Conservation (phyloP, 768 basidiomycete genomes). For the Tylopilus plumbeoviolaceoides region DNA sequence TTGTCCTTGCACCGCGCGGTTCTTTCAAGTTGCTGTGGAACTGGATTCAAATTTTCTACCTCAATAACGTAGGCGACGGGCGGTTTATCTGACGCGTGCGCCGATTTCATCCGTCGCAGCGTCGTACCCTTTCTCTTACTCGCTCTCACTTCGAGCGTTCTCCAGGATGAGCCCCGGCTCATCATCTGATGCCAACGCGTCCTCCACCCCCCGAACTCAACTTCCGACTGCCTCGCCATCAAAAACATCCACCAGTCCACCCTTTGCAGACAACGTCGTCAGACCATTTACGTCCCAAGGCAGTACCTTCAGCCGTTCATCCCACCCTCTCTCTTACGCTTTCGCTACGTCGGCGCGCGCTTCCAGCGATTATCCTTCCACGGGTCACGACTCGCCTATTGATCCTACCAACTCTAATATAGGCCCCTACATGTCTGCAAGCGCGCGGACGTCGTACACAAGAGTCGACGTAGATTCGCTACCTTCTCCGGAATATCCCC, state of each 20-base stretch:
- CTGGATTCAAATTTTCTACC: too few relatives aligned
- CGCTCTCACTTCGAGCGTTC: neutral
- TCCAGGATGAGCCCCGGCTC: neutral
- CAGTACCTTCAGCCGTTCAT: slow-evolving; percentile 7
- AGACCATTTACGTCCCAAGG: slow-evolving; percentile 31
- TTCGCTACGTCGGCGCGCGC: neutral
- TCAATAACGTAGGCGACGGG: too few relatives aligned
- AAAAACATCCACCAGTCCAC: slow-evolving; percentile 14
- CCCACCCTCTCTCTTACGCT: slow-evolving; percentile 7
- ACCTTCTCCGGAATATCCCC: slow-evolving; percentile 21
- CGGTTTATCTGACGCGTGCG: neutral
- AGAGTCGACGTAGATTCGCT: slow-evolving; percentile 40
- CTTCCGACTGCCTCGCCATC: slow-evolving; percentile 1
- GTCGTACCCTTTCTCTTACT: neutral
- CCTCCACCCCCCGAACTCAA: neutral
- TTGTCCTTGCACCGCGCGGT: too few relatives aligned
- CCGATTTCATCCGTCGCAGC: neutral
- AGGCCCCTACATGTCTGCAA: slow-evolving; percentile 34
- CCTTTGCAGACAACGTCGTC: slow-evolving; percentile 24
- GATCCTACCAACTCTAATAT: slow-evolving; percentile 4
- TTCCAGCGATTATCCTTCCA: slow-evolving; percentile 17
- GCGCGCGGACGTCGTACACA: slow-evolving; percentile 52
- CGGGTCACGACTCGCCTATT: slow-evolving; percentile 8
- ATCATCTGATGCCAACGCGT: neutral
- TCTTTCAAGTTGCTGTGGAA: too few relatives aligned